Evolutionary conservation across 257 asterid species (phyloP), one percentile per base, ranked within the genome.

Genomic region (Euphrasia confusa): DNA sequence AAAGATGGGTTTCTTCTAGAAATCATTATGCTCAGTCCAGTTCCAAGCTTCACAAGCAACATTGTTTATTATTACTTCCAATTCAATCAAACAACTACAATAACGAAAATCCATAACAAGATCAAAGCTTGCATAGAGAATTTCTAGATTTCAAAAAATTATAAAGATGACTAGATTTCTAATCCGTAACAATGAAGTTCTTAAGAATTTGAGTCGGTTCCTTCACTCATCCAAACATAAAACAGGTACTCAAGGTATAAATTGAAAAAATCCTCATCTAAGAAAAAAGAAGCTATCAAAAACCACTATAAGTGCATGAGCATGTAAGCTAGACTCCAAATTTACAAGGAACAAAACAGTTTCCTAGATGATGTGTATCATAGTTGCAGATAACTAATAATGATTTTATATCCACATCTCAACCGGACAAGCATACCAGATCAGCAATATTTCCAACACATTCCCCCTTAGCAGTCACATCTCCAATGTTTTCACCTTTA

Each of bases 381-480:
- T 45, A 14, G 52, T 12, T 12, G 4, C 52, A 45, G 67, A 65
- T 72, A 2, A 75, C 2, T 3, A 58, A 48, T 26, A 42, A 27
- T 33, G 72, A 68, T 32, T 60, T 33, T 17, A 69, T 37, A 42
- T 61, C 26, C 30, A 17, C 63, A 56, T 52, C 42, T 21, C 53
- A 45, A 69, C 40, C 28, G 63, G 72, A 68, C 40, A 37, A 64
- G 71, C 80, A 54, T 85, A 93, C 99, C 88, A 89, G 80, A 80
- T 93, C 99, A 65, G 99, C 97, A 67, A 93, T 50, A 79, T 93
- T 93, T 42, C 88, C 95, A 74, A 89, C 96, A 48, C 97, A 89
- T 75, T 93, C 99, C 39, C 99, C 99, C 75, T 93, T 93, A 18
- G 99, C 97, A 67, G 99, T 93, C 69, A 93, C 97, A 85, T 93